Conservation (phyloP, 2,329 filamentous ascomycete genomes). For the Magnaporthales sp. region DNA sequence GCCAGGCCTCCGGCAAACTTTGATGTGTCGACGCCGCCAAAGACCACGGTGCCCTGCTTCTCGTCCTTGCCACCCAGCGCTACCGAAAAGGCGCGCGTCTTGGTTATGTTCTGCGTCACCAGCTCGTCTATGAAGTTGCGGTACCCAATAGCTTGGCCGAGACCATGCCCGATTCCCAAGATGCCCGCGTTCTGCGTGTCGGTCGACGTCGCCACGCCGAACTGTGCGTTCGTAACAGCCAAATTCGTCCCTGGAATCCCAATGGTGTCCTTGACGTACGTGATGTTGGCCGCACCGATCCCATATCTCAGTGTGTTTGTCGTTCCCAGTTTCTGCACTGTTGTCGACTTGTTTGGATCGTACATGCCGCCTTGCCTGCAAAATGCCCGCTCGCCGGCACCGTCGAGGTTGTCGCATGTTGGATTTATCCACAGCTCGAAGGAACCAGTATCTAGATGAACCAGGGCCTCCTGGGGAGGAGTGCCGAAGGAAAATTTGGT, state of each 20-base stretch:
- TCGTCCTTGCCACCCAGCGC: constrained; percentile 55
- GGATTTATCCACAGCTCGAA: constrained; percentile 58
- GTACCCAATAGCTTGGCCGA: constrained; percentile 35
- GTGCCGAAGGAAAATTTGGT: constrained; percentile 43
- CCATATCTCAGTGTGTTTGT: constrained; percentile 38
- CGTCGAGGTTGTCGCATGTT: constrained; percentile 41
- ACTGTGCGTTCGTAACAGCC: constrained; percentile 45
- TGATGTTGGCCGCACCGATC: constrained; percentile 40
- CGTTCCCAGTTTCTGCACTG: constrained; percentile 21
- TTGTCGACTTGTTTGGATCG: constrained; percentile 30
- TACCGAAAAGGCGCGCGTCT: constrained; percentile 55
- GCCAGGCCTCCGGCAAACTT: constrained; percentile 54
- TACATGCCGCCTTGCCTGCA: constrained; percentile 37
- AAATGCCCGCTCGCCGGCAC: constrained; percentile 21
- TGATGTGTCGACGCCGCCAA: constrained; percentile 57
- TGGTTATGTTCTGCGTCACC: constrained; percentile 40
- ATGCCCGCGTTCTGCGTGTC: constrained; percentile 48
- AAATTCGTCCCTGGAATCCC: constrained; percentile 29
- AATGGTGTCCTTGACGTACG: constrained; percentile 39
- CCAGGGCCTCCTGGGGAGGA: constrained; percentile 41
- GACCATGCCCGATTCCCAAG: constrained; percentile 64
- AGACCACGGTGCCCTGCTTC: constrained; percentile 54
- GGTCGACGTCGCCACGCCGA: constrained; percentile 51
- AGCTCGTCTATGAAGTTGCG: constrained; percentile 44
- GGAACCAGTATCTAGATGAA: constrained; percentile 51